Base-by-base conservation (phyloP, 208 protist genomes). In the Trypanosoma platydactyli region DNA sequence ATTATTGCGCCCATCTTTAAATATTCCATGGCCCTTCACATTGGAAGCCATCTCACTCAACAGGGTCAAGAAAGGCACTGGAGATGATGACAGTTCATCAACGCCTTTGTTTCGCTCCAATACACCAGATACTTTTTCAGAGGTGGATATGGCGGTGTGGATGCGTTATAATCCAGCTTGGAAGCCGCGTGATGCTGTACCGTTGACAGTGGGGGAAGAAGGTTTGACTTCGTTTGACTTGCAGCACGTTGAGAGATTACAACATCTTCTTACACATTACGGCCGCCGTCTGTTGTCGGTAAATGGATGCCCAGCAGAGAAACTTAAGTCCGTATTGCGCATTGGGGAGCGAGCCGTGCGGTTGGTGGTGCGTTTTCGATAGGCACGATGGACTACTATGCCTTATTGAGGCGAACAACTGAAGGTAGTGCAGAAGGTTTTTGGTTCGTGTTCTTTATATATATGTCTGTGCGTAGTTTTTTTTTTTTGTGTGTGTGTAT, bases 331-430 rank as follows among this genome's bases (percentile, higher is more conserved):
- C 13, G 16, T 73, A 5, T 25, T 55, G 22, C 60, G 59, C 16
- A 44, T 67, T 41, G 59, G 42, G 22, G 25, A 38, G 16, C 22
- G 44, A 40, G 44, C 22, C n/a, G 27, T 73, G 42, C 35, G 60
- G 18, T 45, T 73, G 11, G 46, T 73, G 24, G 68, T 73, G 27
- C 68, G 68, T 22, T 73, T 73, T 55, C 68, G 68, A 22, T 72
- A 61, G 33, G 1, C 15, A 25, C 16, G 11, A 44, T 6, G 18
- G 22, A 61, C 20, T 13, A 58, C 15, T 4, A 58, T 18, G 41
- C 33, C 9, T 38, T 38, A 38, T 38, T 11, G 33, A 38, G 9
- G 3, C 5, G 9, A 9, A 38, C 33, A 38, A 11, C 33, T 38
- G 33, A 3, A 38, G 33, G 33, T 9, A 38, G 9, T 38, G 33